phyloP scores from a whole-genome alignment of 495 filamentous ascomycete species.

The Trichoderma asperelloides region DNA sequence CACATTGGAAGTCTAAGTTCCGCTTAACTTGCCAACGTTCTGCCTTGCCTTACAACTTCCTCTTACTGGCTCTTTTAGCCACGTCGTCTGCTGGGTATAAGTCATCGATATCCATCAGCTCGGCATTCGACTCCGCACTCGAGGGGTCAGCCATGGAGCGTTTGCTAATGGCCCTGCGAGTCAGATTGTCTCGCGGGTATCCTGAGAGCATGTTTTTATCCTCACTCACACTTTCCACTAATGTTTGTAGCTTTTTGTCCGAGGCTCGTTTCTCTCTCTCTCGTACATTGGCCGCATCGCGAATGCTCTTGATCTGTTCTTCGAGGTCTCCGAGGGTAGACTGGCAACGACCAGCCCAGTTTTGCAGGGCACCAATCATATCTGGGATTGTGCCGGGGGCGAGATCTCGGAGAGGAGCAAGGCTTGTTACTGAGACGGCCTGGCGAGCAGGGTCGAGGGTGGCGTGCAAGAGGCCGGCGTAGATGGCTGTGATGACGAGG shows the following conservation, averaged over 20 bases:
- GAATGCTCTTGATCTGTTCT: constrained; percentile 52
- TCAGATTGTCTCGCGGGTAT: not conserved
- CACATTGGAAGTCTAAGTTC: not conserved
- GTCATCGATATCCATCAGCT: constrained; percentile 20
- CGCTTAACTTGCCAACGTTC: not conserved
- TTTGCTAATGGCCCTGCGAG: not conserved
- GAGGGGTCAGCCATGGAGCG: not conserved
- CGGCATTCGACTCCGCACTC: constrained; percentile 10
- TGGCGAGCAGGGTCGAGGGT: constrained; percentile 71
- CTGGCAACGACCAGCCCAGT: constrained; percentile 70
- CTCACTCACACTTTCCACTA: constrained; percentile 35
- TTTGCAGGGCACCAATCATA: constrained; percentile 57
- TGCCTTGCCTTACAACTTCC: constrained; percentile 22
- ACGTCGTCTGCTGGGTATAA: constrained; percentile 21
- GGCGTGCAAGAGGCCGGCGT: constrained; percentile 68
- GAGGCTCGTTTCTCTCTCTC: constrained; percentile 41
- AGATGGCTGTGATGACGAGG: constrained; percentile 82
- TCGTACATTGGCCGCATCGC: constrained; percentile 44
- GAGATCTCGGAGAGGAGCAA: constrained; percentile 79
- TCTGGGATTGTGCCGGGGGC: constrained; percentile 54
- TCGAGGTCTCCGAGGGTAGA: constrained; percentile 69
- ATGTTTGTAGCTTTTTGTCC: constrained; percentile 36
- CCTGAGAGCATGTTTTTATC: constrained; percentile 9
- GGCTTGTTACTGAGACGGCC: constrained; percentile 64
- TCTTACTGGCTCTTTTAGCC: constrained; percentile 30